Percentiles rank a stretch among this genome's conserved stretches.
Evolutionary conservation across 805 yeast species (phyloP).

Genomic region (Wickerhamomyces bovis): DNA sequence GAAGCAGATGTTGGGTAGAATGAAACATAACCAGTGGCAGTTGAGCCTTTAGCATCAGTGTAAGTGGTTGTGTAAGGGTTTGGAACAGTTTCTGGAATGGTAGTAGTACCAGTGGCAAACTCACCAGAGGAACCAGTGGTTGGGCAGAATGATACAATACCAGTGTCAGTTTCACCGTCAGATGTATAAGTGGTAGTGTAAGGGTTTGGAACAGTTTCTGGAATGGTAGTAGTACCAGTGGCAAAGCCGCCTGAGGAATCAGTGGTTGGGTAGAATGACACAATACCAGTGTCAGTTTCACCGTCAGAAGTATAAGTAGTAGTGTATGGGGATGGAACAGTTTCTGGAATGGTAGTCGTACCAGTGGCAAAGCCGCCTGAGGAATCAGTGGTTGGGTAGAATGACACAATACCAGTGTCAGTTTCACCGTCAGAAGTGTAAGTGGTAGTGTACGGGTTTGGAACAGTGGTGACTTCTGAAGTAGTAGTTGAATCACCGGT

Average conservation of each 20-base stretch:
- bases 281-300: slow-evolving; percentile 3
- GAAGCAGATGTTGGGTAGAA: slow-evolving; percentile 3
- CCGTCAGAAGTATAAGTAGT: slow-evolving; percentile 4
- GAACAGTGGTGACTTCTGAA: background rate
- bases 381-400: slow-evolving; percentile 1
- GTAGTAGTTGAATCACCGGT: background rate
- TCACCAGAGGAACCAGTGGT: slow-evolving; percentile 3
- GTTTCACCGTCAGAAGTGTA: slow-evolving; percentile 1
- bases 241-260: slow-evolving; percentile 1
- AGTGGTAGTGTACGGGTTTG: slow-evolving; percentile 5
- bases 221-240: slow-evolving; percentile 4
- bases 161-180: slow-evolving; percentile 2
- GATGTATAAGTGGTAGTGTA: slow-evolving; percentile 4
- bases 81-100: background rate
- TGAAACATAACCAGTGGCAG: slow-evolving; percentile 13
- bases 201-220: background rate
- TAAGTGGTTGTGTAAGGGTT: slow-evolving; percentile 10
- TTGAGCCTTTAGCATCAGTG: background rate
- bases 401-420: slow-evolving; percentile 3
- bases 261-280: slow-evolving; percentile 4
- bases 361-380: slow-evolving; percentile 3
- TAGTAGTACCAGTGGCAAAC: slow-evolving; percentile 4
- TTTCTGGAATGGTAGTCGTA: slow-evolving; percentile 1
- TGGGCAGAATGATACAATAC: slow-evolving; percentile 4
- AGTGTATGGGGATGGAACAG: slow-evolving; percentile 3